Percentiles rank a stretch among this genome's conserved stretches.
phyloP scores from a whole-genome alignment of 2,329 filamentous ascomycete genomes.

The Acrocalymma vagum region DNA sequence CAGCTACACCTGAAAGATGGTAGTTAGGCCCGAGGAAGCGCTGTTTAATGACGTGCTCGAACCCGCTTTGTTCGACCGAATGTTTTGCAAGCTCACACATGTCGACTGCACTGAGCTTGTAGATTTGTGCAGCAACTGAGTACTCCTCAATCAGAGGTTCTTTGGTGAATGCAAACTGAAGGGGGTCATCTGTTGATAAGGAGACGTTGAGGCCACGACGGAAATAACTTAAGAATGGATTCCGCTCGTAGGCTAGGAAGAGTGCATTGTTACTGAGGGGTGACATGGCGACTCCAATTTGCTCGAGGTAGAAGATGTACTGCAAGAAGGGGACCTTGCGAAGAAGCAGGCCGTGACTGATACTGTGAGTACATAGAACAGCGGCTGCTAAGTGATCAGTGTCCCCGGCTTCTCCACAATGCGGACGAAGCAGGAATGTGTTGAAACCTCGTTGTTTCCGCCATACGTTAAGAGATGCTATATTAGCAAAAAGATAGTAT shows the following conservation, averaged over 20 bases:
- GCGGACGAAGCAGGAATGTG: conserved; percentile 89
- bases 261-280: conserved; percentile 97
- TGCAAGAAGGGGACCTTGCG: conserved; percentile 94
- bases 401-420: conserved; percentile 96
- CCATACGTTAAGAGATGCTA: conserved; percentile 90
- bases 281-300: conserved; percentile 99
- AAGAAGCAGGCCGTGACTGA: conserved; percentile 91
- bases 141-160: conserved; percentile 98
- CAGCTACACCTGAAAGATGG: conserved; percentile 77
- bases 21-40: conserved; percentile 88
- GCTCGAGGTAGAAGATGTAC: conserved; percentile 97
- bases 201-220: conserved; percentile 94
- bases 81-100: conserved; percentile 99
- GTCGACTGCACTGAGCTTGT: conserved; percentile 94
- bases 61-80: conserved; percentile 93
- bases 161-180: conserved; percentile 98
- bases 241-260: conserved; percentile 95
- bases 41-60: conserved; percentile 87
- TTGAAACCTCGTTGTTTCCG: conserved; percentile 93
- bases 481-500: conserved; percentile 95
- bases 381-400: conserved; percentile 95
- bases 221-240: conserved; percentile 96
- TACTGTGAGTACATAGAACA: conserved; percentile 92
- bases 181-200: conserved; percentile 92
- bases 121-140: conserved; percentile 96